A percentile compares a stretch with the other conserved stretches of the same genome.
phyloP scores from a whole-genome alignment of 805 yeast genomes.

The Saturnispora quitensis region DNA sequence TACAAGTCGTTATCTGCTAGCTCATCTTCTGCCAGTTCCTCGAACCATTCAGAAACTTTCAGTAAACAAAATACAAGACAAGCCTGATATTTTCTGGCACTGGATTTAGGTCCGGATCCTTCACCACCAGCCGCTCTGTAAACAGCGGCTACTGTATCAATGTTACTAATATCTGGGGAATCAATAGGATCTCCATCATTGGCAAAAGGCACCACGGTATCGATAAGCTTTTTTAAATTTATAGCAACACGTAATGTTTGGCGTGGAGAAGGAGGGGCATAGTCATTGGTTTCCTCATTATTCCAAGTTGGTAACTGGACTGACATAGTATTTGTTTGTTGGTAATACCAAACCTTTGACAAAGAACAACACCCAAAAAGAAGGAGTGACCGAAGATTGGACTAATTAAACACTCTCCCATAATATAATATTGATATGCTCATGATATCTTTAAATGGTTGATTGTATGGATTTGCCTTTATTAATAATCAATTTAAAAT shows the following conservation, averaged over 20 bases:
- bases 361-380: neutral
- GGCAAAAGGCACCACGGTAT: slow-evolving; percentile 52
- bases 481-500: neutral
- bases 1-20: slow-evolving; percentile 61
- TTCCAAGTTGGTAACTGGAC: slow-evolving; percentile 18
- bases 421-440: neutral
- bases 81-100: slow-evolving; percentile 56
- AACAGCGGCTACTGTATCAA: slow-evolving; percentile 52
- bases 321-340: slow-evolving; percentile 2
- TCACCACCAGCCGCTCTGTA: slow-evolving; percentile 74
- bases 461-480: neutral
- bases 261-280: slow-evolving; percentile 46
- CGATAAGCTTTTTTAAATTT: slow-evolving; percentile 65
- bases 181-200: slow-evolving; percentile 34
- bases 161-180: slow-evolving; percentile 38
- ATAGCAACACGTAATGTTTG: slow-evolving; percentile 63
- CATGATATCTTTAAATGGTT: neutral
- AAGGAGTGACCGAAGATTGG: neutral
- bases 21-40: slow-evolving; percentile 47
- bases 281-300: slow-evolving; percentile 27
- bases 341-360: neutral
- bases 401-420: neutral
- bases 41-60: slow-evolving; percentile 74
- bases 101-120: slow-evolving; percentile 50
- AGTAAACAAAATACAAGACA: slow-evolving; percentile 61